phyloP scores from a whole-genome alignment of 2,329 filamentous ascomycete species.

The Diplodia intermedia region DNA sequence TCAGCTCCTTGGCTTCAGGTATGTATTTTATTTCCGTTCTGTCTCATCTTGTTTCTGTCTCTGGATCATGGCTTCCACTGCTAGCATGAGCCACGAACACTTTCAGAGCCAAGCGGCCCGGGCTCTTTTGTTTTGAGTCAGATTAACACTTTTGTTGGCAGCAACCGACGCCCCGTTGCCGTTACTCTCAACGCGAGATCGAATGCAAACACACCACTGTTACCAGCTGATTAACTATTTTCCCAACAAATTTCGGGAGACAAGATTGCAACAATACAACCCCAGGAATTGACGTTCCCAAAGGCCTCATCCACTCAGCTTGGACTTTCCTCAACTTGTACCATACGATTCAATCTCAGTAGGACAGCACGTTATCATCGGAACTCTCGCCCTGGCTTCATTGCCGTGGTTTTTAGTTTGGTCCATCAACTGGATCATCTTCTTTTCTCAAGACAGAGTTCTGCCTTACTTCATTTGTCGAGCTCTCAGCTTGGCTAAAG shows the following conservation, averaged over 20 bases:
- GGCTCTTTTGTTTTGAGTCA: background rate
- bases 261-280: slow-evolving; percentile 9
- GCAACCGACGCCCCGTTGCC: slow-evolving; percentile 6
- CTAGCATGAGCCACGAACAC: background rate
- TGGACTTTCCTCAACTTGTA: background rate
- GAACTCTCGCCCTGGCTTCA: background rate
- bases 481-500: background rate
- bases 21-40: background rate
- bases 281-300: background rate
- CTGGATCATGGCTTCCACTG: background rate
- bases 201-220: background rate
- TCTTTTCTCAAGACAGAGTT: background rate
- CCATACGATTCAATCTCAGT: background rate
- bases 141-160: slow-evolving; percentile 4
- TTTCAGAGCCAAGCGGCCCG: background rate
- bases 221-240: slow-evolving; percentile 5
- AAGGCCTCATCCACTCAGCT: background rate
- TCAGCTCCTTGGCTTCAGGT: background rate
- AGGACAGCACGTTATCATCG: background rate
- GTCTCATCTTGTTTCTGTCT: background rate
- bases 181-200: slow-evolving; percentile 4
- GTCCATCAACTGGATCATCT: slow-evolving; percentile 9
- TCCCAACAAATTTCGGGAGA: background rate
- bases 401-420: background rate
- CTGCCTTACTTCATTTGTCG: background rate